Conservation (phyloP, 257 asterid genomes). For the Solanum rostratum region DNA sequence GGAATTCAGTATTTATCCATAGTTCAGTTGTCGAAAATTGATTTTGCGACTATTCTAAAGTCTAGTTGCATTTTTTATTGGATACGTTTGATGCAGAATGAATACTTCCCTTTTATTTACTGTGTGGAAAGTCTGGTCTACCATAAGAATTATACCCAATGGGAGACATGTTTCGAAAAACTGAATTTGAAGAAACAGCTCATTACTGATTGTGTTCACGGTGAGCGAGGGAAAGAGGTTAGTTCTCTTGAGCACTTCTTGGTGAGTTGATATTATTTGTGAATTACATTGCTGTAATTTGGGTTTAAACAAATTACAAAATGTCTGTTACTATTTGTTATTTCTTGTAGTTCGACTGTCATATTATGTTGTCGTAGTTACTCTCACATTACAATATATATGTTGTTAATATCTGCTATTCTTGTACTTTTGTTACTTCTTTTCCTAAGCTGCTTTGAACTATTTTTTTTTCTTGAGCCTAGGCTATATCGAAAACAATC, state of each 20-base stretch:
- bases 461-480: background rate
- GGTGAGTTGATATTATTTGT: background rate
- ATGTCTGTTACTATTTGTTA: too few species aligned
- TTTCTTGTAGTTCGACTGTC: too few species aligned
- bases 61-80: background rate
- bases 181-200: conserved; percentile 58
- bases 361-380: too few species aligned
- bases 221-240: conserved; percentile 67
- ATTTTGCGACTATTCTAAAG: background rate
- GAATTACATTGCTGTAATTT: background rate
- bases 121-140: conserved; percentile 70
- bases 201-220: conserved; percentile 36
- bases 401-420: too few species aligned
- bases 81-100: conserved; percentile 46
- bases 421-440: background rate
- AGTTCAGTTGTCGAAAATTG: background rate
- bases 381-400: too few species aligned
- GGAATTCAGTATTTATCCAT: background rate
- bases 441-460: too few species aligned
- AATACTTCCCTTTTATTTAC: conserved; percentile 63
- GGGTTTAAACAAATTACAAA: too few species aligned
- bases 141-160: conserved; percentile 41
- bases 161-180: conserved; percentile 76
- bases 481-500: too few species aligned
- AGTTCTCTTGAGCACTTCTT: background rate